Evolutionary conservation across 805 yeast species (phyloP).

Genomic region (Candida argentea): DNA sequence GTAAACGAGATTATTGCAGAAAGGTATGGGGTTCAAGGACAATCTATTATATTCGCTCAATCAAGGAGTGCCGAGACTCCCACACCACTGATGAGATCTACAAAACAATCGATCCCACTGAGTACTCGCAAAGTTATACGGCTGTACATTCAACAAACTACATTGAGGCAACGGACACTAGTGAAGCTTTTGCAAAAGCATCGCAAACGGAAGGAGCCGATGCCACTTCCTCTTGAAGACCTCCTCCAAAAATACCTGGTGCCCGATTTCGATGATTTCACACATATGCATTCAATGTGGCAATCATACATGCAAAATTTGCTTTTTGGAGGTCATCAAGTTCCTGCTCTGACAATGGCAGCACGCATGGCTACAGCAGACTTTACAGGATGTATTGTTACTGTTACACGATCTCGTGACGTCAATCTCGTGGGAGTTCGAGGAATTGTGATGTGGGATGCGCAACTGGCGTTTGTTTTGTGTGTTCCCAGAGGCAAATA

Average conservation of each 20-base stretch:
- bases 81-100: too few species aligned
- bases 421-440: conserved; percentile 45
- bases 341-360: conserved; percentile 26
- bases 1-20: conserved; percentile 30
- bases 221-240: conserved; percentile 14
- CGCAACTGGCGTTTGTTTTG: conserved; percentile 60
- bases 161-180: conserved; percentile 29
- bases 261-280: conserved; percentile 40
- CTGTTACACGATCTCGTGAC: conserved; percentile 49
- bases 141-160: conserved; percentile 25
- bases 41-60: too few species aligned
- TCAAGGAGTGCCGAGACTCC: conserved; percentile 10
- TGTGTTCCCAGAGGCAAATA: conserved; percentile 36
- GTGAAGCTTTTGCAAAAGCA: conserved; percentile 21
- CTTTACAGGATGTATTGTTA: conserved; percentile 63
- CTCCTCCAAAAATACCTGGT: conserved; percentile 17
- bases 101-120: background rate
- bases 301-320: conserved; percentile 53
- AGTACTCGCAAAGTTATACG: conserved; percentile 32
- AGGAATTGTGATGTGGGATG: conserved; percentile 82
- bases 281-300: conserved; percentile 61
- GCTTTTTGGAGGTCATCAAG: conserved; percentile 24
- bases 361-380: conserved; percentile 67
- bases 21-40: too few species aligned
- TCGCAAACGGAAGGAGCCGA: conserved; percentile 11